Percentiles rank a stretch among this genome's conserved stretches.
Conservation (phyloP, 106 monocot species). For the Alisma plantagoaquatica region DNA sequence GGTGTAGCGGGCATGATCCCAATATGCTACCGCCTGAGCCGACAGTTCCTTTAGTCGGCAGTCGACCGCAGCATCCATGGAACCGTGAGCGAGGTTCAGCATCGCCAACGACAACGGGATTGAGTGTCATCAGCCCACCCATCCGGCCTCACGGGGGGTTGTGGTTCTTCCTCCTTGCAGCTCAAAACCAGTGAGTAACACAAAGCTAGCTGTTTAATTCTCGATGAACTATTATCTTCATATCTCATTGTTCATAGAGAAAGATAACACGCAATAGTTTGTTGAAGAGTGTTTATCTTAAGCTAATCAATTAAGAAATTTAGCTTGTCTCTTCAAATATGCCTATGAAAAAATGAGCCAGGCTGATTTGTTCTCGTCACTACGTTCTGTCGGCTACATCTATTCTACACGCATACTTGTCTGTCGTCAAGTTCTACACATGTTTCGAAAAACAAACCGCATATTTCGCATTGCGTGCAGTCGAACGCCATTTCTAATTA, state of each 20-base stretch:
- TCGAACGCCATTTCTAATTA: too few relatives aligned
- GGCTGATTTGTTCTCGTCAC: background rate
- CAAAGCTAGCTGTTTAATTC: too few relatives aligned
- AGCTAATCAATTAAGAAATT: background rate
- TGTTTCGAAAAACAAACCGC: background rate
- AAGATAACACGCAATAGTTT: background rate
- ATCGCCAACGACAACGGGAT: too few relatives aligned
- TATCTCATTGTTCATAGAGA: background rate
- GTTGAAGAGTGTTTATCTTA: background rate
- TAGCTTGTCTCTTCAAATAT: background rate
- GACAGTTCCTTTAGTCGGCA: too few relatives aligned
- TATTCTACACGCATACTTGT: background rate
- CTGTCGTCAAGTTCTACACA: background rate
- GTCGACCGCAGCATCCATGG: too few relatives aligned
- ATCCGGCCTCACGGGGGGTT: slow-evolving; percentile 5
- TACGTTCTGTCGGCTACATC: background rate
- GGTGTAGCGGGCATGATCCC: too few relatives aligned
- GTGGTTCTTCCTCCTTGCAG: slow-evolving; percentile 17
- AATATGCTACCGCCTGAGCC: too few relatives aligned
- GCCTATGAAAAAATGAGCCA: background rate
- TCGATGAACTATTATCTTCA: too few relatives aligned
- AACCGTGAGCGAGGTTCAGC: too few relatives aligned
- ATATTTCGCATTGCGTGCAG: too few relatives aligned
- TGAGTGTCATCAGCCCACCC: slow-evolving; percentile 8
- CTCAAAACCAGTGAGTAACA: slow-evolving; percentile 16